Percentiles rank a stretch among this genome's conserved stretches.
Evolutionary conservation across 2,329 filamentous ascomycete species (phyloP).

Genomic region (Cladosporium halotolerans): DNA sequence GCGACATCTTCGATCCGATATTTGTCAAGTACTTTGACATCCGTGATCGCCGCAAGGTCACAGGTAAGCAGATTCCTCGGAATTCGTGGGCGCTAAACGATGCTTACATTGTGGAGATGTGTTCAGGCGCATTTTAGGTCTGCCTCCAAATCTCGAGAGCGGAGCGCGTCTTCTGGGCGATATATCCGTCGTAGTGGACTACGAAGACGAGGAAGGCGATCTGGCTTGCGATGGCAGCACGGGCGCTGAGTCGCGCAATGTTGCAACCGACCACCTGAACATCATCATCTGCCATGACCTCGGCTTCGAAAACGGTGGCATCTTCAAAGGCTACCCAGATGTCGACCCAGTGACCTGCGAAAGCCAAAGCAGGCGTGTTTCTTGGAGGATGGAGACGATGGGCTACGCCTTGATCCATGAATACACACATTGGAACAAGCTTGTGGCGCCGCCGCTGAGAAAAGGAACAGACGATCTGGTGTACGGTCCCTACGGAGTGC

Average conservation of each 20-base stretch:
- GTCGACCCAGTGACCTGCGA: neutral
- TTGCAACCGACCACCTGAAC: neutral
- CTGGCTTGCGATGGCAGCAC: neutral
- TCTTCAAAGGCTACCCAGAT: neutral
- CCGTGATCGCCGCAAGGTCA: too few species aligned
- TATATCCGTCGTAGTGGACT: too few species aligned
- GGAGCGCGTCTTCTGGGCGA: too few species aligned
- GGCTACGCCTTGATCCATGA: slow-evolving; percentile 7
- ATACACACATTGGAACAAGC: slow-evolving; percentile 5
- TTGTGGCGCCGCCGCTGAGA: slow-evolving; percentile 1
- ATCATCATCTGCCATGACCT: neutral
- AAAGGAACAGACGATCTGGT: slow-evolving; percentile 2
- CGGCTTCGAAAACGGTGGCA: slow-evolving; percentile 2
- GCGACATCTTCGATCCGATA: too few species aligned
- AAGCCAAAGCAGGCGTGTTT: neutral
- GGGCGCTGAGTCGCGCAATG: neutral
- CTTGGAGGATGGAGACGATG: slow-evolving; percentile 11
- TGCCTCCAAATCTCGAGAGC: too few species aligned
- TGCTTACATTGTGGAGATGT: too few species aligned
- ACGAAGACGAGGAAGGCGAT: neutral
- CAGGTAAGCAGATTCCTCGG: too few species aligned
- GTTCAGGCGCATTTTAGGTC: too few species aligned
- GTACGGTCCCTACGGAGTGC: neutral
- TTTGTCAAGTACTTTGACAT: too few species aligned
- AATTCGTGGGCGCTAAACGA: too few species aligned